Conservation (phyloP, 2,329 filamentous ascomycete genomes). For the Neonectria punicea region DNA sequence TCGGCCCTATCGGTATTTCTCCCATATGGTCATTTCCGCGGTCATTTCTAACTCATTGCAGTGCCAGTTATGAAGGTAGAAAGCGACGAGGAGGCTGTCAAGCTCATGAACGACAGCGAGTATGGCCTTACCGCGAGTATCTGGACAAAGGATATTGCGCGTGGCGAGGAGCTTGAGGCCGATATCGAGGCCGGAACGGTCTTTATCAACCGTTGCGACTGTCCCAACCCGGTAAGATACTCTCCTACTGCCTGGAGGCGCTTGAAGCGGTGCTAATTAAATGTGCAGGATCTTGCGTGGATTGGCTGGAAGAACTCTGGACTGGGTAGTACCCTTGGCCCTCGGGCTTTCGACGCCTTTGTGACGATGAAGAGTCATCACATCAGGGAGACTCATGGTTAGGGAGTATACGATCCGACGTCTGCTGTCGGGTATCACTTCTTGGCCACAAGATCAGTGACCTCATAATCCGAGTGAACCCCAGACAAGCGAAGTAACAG, state of each 20-base stretch:
- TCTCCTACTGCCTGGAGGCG: not conserved
- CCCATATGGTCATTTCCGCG: not conserved
- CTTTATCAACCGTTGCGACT: constrained; percentile 95
- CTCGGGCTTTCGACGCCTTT: constrained; percentile 93
- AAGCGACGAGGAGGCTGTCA: constrained; percentile 81
- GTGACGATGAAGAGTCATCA: constrained; percentile 97
- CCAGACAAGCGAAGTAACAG: no score
- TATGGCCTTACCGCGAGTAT: constrained; percentile 96
- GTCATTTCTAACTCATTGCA: constrained; percentile 52
- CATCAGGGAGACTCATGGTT: constrained; percentile 71
- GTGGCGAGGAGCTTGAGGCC: constrained; percentile 79
- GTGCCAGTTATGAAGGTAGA: constrained; percentile 91
- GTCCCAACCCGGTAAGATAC: constrained; percentile 80
- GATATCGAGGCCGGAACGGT: constrained; percentile 92
- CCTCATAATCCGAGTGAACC: no score
- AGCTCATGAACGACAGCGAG: constrained; percentile 92
- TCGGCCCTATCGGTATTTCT: constrained; percentile 69
- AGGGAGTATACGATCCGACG: no score
- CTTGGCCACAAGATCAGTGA: not conserved
- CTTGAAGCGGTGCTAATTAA: constrained; percentile 20
- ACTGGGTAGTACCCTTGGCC: constrained; percentile 88
- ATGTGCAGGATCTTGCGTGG: constrained; percentile 82
- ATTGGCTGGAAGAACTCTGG: constrained; percentile 98
- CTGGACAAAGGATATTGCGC: constrained; percentile 88
- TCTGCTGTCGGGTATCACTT: not conserved